phyloP scores from a whole-genome alignment of 1,284 basidiomycete genomes.

The Wolfiporia cocos region DNA sequence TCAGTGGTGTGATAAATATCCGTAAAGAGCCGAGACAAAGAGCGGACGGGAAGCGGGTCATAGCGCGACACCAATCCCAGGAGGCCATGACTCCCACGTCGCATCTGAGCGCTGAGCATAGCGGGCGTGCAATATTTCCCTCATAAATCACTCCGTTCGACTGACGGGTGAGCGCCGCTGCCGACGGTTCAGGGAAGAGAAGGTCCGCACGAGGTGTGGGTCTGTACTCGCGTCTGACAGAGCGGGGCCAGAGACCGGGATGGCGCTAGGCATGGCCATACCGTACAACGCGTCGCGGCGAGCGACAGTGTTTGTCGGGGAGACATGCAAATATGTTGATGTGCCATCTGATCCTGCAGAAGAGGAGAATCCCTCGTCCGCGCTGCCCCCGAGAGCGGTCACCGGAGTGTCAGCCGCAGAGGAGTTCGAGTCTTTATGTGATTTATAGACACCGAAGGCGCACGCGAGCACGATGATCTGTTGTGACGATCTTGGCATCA shows the following conservation, averaged over 20 bases:
- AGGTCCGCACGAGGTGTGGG: too few relatives aligned
- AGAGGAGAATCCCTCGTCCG: conserved; percentile 33
- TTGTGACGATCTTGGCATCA: neutral
- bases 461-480: conserved; percentile 47
- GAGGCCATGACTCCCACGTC: too few relatives aligned
- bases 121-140: too few relatives aligned
- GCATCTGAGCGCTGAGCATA: too few relatives aligned
- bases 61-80: conserved; percentile 19
- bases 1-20: conserved; percentile 4
- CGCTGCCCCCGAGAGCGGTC: conserved; percentile 60
- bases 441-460: conserved; percentile 53
- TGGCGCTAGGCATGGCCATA: too few relatives aligned
- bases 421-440: conserved; percentile 35
- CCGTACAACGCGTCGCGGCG: conserved; percentile 16
- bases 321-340: conserved; percentile 25
- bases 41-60: conserved; percentile 31
- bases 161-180: too few relatives aligned
- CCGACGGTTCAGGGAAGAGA: too few relatives aligned
- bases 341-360: conserved; percentile 9
- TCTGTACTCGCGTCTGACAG: conserved; percentile 9
- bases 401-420: conserved; percentile 42
- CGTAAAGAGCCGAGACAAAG: conserved; percentile 21
- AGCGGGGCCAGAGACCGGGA: conserved; percentile 14
- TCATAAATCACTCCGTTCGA: too few relatives aligned
- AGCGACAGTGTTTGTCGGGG: conserved; percentile 46